These are phyloP conservation scores for Ceratocystis smalleyi DNA, from an alignment of 2,329 filamentous ascomycete species.

Conservation along the genomic window DNA sequence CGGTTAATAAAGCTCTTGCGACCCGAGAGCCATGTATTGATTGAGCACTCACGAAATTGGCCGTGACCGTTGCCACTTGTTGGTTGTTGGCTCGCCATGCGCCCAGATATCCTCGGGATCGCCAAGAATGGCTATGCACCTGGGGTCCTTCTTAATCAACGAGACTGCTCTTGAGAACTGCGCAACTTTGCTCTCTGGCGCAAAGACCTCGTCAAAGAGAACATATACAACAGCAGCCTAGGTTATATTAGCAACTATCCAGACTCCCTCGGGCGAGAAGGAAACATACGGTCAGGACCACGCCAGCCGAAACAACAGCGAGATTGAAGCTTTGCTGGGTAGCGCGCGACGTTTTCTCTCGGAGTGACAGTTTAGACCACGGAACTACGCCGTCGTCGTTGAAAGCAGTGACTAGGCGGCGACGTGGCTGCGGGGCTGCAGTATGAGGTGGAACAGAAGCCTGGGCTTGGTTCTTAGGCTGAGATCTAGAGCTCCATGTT, in stretches of 20 bases:
- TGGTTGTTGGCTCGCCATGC: constrained; percentile 65
- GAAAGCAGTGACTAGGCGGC: constrained; percentile 62
- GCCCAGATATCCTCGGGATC: constrained; percentile 60
- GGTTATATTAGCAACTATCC: constrained; percentile 7
- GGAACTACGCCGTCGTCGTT: constrained; percentile 72
- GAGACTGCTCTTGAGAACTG: constrained; percentile 80
- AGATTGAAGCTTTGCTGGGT: constrained; percentile 89
- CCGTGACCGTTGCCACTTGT: constrained; percentile 59
- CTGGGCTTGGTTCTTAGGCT: neutral
- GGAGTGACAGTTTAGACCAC: constrained; percentile 60
- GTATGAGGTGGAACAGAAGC: neutral
- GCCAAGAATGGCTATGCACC: constrained; percentile 60
- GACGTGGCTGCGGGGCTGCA: constrained; percentile 31
- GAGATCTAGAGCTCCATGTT: constrained; percentile 20
- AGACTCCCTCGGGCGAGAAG: neutral
- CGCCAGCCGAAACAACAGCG: constrained; percentile 56
- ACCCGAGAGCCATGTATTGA: neutral
- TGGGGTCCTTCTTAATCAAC: constrained; percentile 55
- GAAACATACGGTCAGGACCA: constrained; percentile 53
- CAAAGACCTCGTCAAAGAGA: constrained; percentile 70
- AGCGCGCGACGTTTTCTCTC: constrained; percentile 68
- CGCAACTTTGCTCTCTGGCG: constrained; percentile 66
- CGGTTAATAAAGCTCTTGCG: neutral
- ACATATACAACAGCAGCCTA: constrained; percentile 65
- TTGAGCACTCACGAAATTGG: constrained; percentile 38